Percentiles rank a stretch among this genome's conserved stretches.
These are phyloP conservation scores for Alnus glutinosa DNA, from an alignment of 306 rosid genomes.

Conservation along the genomic window DNA sequence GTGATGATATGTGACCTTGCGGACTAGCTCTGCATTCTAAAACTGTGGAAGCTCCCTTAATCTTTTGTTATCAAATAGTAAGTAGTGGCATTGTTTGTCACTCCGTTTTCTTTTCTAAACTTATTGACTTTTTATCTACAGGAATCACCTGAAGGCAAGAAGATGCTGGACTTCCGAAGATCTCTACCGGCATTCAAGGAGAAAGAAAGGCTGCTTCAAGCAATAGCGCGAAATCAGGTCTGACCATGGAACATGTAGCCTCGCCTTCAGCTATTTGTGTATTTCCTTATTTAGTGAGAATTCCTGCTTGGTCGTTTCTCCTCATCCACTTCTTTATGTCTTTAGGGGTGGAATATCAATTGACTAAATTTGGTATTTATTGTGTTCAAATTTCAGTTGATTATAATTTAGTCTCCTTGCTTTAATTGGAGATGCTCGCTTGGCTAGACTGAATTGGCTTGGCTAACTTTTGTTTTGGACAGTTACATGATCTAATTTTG, in stretches of 20 bases:
- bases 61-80: slow-evolving; percentile 13
- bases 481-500: background rate
- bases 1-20: background rate
- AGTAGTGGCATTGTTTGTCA: background rate
- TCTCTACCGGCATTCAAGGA: slow-evolving; percentile 54
- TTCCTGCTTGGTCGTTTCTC: background rate
- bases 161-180: slow-evolving; percentile 47
- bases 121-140: slow-evolving; percentile 15
- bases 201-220: slow-evolving; percentile 55
- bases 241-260: background rate
- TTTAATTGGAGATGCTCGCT: background rate
- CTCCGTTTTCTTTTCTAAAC: background rate
- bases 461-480: background rate
- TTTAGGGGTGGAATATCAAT: background rate
- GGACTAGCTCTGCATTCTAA: background rate
- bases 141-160: slow-evolving; percentile 68
- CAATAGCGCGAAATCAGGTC: slow-evolving; percentile 63
- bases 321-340: background rate
- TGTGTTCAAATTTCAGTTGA: background rate
- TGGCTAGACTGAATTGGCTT: background rate
- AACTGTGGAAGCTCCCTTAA: slow-evolving; percentile 5
- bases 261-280: slow-evolving; percentile 14
- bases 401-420: background rate
- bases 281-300: background rate
- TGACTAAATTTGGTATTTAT: background rate